phyloP scores from a whole-genome alignment of 306 rosid genomes.

The Medicago ruthenica region DNA sequence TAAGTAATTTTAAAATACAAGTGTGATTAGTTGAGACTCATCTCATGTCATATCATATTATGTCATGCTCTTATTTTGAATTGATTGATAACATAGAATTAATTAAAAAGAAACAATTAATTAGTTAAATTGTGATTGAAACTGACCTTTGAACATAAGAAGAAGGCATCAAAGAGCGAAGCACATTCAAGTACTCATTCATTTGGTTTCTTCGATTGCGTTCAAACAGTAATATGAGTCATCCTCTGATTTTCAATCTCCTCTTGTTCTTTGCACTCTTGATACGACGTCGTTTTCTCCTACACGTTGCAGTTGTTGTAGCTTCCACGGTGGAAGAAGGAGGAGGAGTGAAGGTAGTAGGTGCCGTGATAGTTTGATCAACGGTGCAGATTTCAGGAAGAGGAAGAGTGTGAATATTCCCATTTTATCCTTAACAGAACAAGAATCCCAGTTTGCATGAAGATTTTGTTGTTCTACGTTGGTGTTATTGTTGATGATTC shows the following conservation, averaged over 20 bases:
- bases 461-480: constrained; percentile 9
- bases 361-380: constrained; percentile 9
- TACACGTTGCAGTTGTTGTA: constrained; percentile 27
- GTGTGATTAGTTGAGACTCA: constrained; percentile 7
- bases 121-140: constrained; percentile 1
- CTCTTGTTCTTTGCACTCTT: constrained; percentile 70
- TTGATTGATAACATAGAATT: background rate
- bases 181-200: constrained; percentile 83
- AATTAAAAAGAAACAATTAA: background rate
- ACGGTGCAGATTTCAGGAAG: constrained; percentile 41
- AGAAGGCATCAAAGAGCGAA: constrained; percentile 85
- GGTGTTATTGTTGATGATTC: constrained; percentile 43
- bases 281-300: constrained; percentile 75
- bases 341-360: constrained; percentile 24
- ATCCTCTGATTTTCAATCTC: constrained; percentile 91
- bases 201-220: constrained; percentile 90
- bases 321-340: constrained; percentile 15
- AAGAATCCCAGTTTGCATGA: constrained; percentile 49
- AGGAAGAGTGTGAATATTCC: constrained; percentile 47
- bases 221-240: constrained; percentile 94
- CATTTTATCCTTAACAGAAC: constrained; percentile 36
- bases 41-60: background rate
- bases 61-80: background rate
- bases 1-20: background rate
- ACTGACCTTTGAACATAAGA: constrained; percentile 88